Conservation (phyloP, 2,329 filamentous ascomycete genomes). For the Paracamarosporium sp. region DNA sequence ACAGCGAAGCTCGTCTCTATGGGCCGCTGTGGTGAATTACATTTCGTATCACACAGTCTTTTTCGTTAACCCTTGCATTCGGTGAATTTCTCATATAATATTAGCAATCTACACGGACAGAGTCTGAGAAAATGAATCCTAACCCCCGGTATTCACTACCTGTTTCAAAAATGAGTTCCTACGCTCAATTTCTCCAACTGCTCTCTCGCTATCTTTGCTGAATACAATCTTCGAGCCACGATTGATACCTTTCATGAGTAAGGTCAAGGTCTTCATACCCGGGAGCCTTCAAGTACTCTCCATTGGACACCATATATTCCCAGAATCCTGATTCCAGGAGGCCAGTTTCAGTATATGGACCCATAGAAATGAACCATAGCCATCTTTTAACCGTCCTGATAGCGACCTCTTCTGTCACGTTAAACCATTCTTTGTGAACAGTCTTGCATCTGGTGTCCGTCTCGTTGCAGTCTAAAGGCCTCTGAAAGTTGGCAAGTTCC, state of each 20-base stretch:
- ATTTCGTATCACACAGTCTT: no score
- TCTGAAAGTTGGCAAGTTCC: background rate
- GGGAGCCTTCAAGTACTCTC: background rate
- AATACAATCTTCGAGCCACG: conserved; percentile 1
- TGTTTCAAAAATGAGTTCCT: background rate
- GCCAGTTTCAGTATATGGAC: background rate
- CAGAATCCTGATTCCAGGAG: background rate
- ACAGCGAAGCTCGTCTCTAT: no score
- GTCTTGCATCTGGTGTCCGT: background rate
- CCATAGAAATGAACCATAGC: background rate
- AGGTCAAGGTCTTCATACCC: background rate
- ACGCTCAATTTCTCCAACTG: background rate
- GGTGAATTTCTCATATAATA: no score
- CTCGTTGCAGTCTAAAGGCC: background rate
- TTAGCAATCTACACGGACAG: no score
- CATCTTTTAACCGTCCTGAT: conserved; percentile 3
- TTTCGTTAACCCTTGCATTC: no score
- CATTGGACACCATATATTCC: background rate
- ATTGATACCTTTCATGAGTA: background rate
- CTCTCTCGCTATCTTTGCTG: background rate
- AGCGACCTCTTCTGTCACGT: background rate
- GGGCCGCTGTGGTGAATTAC: no score
- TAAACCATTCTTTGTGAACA: conserved; percentile 5
- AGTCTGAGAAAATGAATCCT: background rate
- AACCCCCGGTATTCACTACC: background rate